These are phyloP conservation scores for Leucosporidium yakuticum DNA, from an alignment of 768 basidiomycete species.

Conservation along the genomic window DNA sequence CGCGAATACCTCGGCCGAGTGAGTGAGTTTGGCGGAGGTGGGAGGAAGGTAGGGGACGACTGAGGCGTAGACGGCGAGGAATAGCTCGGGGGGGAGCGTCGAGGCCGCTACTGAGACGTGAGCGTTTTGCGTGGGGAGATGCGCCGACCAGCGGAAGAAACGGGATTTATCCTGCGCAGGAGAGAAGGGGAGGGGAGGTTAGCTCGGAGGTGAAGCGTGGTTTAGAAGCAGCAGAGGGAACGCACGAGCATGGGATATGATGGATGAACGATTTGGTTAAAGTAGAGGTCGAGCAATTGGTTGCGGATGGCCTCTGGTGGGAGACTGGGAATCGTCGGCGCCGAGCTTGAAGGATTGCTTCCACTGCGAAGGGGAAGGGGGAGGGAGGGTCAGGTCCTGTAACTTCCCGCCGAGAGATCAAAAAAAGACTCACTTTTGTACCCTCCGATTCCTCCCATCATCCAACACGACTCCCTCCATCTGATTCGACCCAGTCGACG, in stretches of 20 bases:
- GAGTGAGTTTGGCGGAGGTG: neutral
- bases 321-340: neutral
- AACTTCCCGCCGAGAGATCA: no score
- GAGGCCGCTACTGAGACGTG: neutral
- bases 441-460: neutral
- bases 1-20: slow-evolving; percentile 6
- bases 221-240: neutral
- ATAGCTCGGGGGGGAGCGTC: slow-evolving; percentile 15
- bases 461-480: slow-evolving; percentile 12
- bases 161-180: slow-evolving; percentile 16
- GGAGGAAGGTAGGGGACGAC: slow-evolving; percentile 18
- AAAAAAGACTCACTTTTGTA: neutral
- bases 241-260: slow-evolving; percentile 28
- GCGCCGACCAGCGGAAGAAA: slow-evolving; percentile 31
- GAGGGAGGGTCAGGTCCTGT: no score
- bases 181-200: no score
- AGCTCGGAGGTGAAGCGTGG: no score
- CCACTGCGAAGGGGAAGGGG: no score
- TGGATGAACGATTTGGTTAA: slow-evolving; percentile 31
- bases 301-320: slow-evolving; percentile 21
- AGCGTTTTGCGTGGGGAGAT: slow-evolving; percentile 15
- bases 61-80: slow-evolving; percentile 28
- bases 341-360: no score
- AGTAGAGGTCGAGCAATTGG: slow-evolving; percentile 27
- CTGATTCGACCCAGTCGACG: neutral